Conservation (phyloP, 495 filamentous ascomycete genomes). For the Mytilinidion resinicola region DNA sequence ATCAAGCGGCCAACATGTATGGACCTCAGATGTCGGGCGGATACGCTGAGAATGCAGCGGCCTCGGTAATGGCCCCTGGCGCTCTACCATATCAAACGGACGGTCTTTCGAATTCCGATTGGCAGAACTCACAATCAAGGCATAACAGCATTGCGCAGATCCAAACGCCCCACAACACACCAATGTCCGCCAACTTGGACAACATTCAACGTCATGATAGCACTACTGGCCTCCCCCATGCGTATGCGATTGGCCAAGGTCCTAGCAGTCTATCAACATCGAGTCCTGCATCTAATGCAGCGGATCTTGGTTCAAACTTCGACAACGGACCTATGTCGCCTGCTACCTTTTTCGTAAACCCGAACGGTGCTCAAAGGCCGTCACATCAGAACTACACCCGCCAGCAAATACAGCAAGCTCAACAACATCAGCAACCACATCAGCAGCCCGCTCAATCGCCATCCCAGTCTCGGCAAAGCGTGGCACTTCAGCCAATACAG, state of each 20-base stretch:
- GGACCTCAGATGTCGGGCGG: slow-evolving; percentile 10
- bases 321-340: slow-evolving; percentile 29
- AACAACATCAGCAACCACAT: slow-evolving; percentile 22
- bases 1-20: slow-evolving; percentile 17
- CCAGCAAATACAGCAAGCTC: slow-evolving; percentile 28
- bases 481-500: slow-evolving; percentile 16
- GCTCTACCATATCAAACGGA: slow-evolving; percentile 18
- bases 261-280: slow-evolving; percentile 59
- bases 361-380: slow-evolving; percentile 26
- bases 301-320: slow-evolving; percentile 26
- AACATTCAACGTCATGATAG: slow-evolving; percentile 18
- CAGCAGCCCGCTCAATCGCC: slow-evolving; percentile 16
- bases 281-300: slow-evolving; percentile 34
- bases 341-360: slow-evolving; percentile 27
- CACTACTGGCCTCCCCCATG: slow-evolving; percentile 48
- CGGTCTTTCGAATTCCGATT: slow-evolving; percentile 18
- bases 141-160: slow-evolving; percentile 19
- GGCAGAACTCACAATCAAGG: slow-evolving; percentile 25
- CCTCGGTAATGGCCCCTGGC: slow-evolving; percentile 4
- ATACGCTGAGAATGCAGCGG: not conserved
- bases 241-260: slow-evolving; percentile 65
- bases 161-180: slow-evolving; percentile 29
- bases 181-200: slow-evolving; percentile 10
- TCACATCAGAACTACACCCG: slow-evolving; percentile 24
- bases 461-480: slow-evolving; percentile 21